Evolutionary conservation across 1,284 basidiomycete species (phyloP).

Genomic region (Mrakiaceae sp.): DNA sequence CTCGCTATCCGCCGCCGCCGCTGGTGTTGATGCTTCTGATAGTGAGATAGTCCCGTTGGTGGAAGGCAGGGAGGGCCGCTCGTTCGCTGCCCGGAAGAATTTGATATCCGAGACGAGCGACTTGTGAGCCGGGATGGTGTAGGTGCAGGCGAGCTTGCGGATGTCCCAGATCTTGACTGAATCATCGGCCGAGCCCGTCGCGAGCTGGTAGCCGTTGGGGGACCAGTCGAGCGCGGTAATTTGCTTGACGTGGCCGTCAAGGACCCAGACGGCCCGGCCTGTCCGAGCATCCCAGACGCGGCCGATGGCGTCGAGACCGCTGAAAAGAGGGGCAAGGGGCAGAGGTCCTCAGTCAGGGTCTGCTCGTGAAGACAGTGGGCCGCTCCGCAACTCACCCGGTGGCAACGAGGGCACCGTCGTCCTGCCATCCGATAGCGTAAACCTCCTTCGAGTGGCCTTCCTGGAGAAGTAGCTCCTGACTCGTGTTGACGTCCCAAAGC

Average conservation of each 20-base stretch:
- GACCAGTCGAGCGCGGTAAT: conserved; percentile 88
- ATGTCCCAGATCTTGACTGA: conserved; percentile 99
- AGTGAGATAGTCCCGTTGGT: conserved; percentile 16
- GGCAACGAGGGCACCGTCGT: conserved; percentile 83
- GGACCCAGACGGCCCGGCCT: conserved; percentile 91
- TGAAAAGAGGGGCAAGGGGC: conserved; percentile 27
- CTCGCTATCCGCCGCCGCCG: conserved; percentile 33
- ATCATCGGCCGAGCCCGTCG: conserved; percentile 92
- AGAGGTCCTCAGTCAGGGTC: too few relatives aligned
- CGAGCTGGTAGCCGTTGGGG: conserved; percentile 94
- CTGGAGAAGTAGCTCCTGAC: conserved; percentile 72
- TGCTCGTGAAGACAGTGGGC: too few relatives aligned
- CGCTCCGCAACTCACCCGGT: conserved; percentile 55
- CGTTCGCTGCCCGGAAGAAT: conserved; percentile 57
- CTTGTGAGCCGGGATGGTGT: conserved; percentile 92
- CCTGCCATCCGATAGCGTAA: conserved; percentile 87
- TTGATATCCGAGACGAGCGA: conserved; percentile 89
- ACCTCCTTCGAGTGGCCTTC: conserved; percentile 98
- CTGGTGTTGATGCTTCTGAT: conserved; percentile 23
- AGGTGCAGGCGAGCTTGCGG: conserved; percentile 77
- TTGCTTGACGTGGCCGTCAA: conserved; percentile 92
- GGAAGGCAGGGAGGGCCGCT: conserved; percentile 25
- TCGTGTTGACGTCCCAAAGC: conserved; percentile 79
- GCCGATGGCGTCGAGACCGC: conserved; percentile 91
- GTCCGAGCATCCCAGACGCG: conserved; percentile 95